Conservation (phyloP, 441 rosid genomes). For the Erodium trifolium region DNA sequence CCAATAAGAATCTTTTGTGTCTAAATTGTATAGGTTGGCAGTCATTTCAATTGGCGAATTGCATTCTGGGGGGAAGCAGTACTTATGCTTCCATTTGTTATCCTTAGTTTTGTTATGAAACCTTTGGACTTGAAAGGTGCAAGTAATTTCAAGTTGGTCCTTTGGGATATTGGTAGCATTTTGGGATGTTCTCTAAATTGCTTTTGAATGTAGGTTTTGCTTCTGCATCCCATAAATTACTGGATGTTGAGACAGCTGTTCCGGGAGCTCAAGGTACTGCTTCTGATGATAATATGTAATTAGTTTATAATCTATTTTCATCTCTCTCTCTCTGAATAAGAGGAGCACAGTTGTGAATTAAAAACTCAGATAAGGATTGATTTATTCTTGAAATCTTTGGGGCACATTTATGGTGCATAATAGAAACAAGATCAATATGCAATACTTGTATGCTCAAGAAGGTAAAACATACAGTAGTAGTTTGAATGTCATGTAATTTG, state of each 20-base stretch:
- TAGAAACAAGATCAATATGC: not conserved
- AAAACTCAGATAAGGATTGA: not conserved
- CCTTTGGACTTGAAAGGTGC: constrained; percentile 86
- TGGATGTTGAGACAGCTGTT: constrained; percentile 32
- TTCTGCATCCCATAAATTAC: constrained; percentile 36
- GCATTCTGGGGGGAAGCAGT: constrained; percentile 89
- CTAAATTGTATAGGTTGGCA: constrained; percentile 46
- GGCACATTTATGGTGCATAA: not conserved
- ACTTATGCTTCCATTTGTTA: constrained; percentile 69
- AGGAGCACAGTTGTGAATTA: too few relatives aligned
- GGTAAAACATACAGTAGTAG: not conserved
- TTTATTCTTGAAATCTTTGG: not conserved
- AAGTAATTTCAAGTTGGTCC: constrained; percentile 8
- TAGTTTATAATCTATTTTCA: not conserved
- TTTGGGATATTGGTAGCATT: not conserved
- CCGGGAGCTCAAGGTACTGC: constrained; percentile 38
- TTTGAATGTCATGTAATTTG: not conserved
- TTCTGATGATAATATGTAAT: not conserved
- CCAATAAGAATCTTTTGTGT: constrained; percentile 11
- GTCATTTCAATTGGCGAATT: constrained; percentile 59
- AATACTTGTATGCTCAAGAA: not conserved
- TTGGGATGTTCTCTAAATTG: constrained; percentile 13
- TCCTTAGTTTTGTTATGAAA: constrained; percentile 64
- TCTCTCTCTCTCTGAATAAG: too few relatives aligned
- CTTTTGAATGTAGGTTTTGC: constrained; percentile 54